Percentiles rank a stretch among this genome's conserved stretches.
Evolutionary conservation across 2,329 filamentous ascomycete genomes (phyloP).

Genomic region (Penicillium sp.): DNA sequence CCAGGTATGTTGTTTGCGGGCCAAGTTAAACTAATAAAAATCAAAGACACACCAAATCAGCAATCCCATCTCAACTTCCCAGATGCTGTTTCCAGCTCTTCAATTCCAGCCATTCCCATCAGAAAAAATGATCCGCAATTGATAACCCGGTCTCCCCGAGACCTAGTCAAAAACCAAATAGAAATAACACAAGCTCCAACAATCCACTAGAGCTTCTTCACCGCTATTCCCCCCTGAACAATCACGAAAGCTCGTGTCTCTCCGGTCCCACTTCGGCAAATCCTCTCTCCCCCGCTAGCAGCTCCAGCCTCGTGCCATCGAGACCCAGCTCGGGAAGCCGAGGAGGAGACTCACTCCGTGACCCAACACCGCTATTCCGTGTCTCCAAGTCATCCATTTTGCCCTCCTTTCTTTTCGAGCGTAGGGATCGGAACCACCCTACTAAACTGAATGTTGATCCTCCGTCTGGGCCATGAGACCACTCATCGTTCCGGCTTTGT

Average conservation of each 20-base stretch:
- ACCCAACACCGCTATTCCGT: background rate
- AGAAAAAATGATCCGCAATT: background rate
- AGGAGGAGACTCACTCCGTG: background rate
- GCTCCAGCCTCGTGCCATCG: background rate
- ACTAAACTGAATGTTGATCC: background rate
- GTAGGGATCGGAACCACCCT: background rate
- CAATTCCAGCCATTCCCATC: background rate
- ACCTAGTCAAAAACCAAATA: background rate
- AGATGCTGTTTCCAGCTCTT: background rate
- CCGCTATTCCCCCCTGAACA: background rate
- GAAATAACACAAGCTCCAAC: background rate
- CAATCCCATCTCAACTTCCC: background rate
- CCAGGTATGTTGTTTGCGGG: background rate
- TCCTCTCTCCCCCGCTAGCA: background rate
- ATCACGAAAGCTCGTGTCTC: background rate
- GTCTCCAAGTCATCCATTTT: background rate
- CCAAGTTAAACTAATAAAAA: background rate
- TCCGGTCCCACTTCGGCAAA: background rate
- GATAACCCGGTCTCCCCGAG: background rate
- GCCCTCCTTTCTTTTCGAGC: background rate
- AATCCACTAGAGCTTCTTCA: background rate
- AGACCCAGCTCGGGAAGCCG: conserved; percentile 2
- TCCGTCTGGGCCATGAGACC: background rate
- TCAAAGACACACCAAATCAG: background rate
- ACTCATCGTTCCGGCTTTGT: background rate